Base-by-base conservation (phyloP, 768 basidiomycete genomes). In the Psilocybe tampanensis region DNA sequence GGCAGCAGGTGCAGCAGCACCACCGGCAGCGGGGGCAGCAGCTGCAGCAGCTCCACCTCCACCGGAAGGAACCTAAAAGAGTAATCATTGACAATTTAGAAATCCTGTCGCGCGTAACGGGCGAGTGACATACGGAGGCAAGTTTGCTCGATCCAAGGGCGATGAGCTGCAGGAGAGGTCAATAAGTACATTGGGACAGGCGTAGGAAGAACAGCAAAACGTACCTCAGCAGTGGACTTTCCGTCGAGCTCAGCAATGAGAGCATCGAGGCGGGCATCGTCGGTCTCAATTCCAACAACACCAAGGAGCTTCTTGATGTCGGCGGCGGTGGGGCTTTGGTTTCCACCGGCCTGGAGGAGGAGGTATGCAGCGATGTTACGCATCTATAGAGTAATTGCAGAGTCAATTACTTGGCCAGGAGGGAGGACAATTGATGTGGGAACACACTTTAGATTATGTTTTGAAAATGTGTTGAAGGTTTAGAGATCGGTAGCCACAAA, bases 291-390 rank as follows among this genome's bases (percentile, higher is more conserved):
- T 67, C 92, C 94, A 67, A 94, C 97, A 60, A 88, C 80, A 53
- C 68, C 75, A 65, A 99, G 88, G 69, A 98, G 86, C 68, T 87
- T 87, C 79, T 87, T 94, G 79, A 99, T 81, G 72, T 98, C 95
- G 44, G 68, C 82, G 53, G 91, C 92, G 59, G 89, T 86, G 61
- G 97, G 95, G 61, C 83, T 85, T 67, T 87, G 77, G 70, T 98
- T 98, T 54, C 97, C 97, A 64, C 94, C 97, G 71, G 86, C 84
- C 75, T 91, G 90, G 78, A 98, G 94, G 73, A 99, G 94, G 59
- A 99, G 87, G 83, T 97, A 98, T 64, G 94, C 93, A 78, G 94
- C 95, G 75, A 98, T 80, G 72, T 94, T 79, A 76, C 91, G 91
- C 92, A 94, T 94, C 89, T 91, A 64, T 26, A 58, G 36, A 29